Evolutionary conservation across 2,329 filamentous ascomycete genomes (phyloP).

Genomic region (Pseudogymnoascus pannorum): DNA sequence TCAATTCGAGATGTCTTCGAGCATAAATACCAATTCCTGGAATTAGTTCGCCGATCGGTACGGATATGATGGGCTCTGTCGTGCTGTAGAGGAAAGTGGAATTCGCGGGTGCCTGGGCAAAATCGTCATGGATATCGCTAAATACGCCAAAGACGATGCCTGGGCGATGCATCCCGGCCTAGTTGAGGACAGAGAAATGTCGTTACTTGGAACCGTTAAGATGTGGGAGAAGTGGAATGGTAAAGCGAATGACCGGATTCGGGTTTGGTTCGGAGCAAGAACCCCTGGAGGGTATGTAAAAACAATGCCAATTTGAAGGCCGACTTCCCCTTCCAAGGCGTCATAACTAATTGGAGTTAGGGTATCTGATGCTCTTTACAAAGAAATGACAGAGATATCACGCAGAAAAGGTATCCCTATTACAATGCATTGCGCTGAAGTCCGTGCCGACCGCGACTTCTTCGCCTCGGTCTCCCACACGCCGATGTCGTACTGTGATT

Average conservation of each 20-base stretch:
- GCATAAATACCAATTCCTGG: neutral
- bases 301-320: neutral
- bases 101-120: constrained; percentile 33
- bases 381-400: constrained; percentile 29
- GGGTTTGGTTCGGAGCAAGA: constrained; percentile 33
- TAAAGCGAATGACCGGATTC: constrained; percentile 29
- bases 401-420: constrained; percentile 28
- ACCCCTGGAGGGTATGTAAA: constrained; percentile 30
- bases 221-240: constrained; percentile 32
- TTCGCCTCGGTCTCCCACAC: constrained; percentile 28
- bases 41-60: constrained; percentile 38
- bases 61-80: constrained; percentile 38
- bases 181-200: constrained; percentile 34
- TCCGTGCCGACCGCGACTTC: constrained; percentile 28
- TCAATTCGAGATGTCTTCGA: constrained; percentile 2
- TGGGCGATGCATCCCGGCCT: constrained; percentile 38
- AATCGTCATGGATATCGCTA: constrained; percentile 36
- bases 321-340: neutral
- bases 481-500: constrained; percentile 37
- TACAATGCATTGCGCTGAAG: constrained; percentile 35
- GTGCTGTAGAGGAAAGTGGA: constrained; percentile 37
- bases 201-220: constrained; percentile 26
- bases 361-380: constrained; percentile 29
- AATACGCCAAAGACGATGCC: constrained; percentile 35
- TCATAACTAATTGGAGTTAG: constrained; percentile 12